Percentiles rank a stretch among this genome's conserved stretches.
These are phyloP conservation scores for Colletotrichum magnum DNA, from an alignment of 2,329 filamentous ascomycete species.

Conservation along the genomic window DNA sequence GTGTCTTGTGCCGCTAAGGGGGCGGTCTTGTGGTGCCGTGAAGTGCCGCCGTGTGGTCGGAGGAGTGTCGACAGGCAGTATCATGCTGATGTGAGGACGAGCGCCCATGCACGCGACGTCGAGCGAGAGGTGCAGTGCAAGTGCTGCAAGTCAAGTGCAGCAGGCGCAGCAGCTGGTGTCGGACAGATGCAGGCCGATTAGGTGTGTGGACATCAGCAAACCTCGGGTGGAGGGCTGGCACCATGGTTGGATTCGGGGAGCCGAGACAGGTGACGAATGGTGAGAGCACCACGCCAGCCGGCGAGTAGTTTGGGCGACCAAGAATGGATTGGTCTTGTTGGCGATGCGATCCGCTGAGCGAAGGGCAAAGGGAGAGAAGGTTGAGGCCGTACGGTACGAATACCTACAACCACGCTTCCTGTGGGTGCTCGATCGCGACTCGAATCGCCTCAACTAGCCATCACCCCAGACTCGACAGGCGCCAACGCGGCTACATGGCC, in stretches of 20 bases:
- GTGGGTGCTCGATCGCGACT: neutral
- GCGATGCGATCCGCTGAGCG: conserved; percentile 16
- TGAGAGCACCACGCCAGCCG: conserved; percentile 18
- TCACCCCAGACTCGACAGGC: too few relatives aligned
- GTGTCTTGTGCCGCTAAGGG: conserved; percentile 12
- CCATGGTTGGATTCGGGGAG: conserved; percentile 21
- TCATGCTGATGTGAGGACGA: conserved; percentile 8
- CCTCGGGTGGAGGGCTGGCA: neutral
- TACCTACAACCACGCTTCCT: too few relatives aligned
- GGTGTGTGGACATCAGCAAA: conserved; percentile 31
- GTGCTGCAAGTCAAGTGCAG: conserved; percentile 1
- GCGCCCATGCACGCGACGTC: conserved; percentile 21
- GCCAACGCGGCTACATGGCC: neutral
- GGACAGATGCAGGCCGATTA: conserved; percentile 21
- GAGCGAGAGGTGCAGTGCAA: conserved; percentile 19
- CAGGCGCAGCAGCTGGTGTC: conserved; percentile 2
- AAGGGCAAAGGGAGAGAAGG: conserved; percentile 13
- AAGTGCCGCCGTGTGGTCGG: conserved; percentile 4
- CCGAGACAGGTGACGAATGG: conserved; percentile 33
- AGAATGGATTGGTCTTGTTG: conserved; percentile 5
- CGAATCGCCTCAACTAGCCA: neutral
- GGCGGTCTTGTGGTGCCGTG: conserved; percentile 17
- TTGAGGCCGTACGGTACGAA: too few relatives aligned
- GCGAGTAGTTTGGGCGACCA: conserved; percentile 4
- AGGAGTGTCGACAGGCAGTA: conserved; percentile 9